These are phyloP conservation scores for Naganishia sp. DNA, from an alignment of 1,284 basidiomycete species.

Conservation along the genomic window DNA sequence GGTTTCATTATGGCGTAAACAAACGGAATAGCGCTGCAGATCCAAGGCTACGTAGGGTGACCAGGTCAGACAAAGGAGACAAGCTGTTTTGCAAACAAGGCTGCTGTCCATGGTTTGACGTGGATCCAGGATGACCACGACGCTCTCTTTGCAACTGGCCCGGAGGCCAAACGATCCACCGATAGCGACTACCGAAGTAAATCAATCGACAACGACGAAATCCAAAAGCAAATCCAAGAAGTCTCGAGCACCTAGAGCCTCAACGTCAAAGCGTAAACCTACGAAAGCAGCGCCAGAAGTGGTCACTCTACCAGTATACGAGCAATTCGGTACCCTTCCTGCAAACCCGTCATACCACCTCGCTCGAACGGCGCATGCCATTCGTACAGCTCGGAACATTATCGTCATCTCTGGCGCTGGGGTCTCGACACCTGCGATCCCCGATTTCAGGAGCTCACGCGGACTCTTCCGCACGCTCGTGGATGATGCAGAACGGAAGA, in stretches of 20 bases:
- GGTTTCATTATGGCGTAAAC: neutral
- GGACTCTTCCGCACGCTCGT: constrained; percentile 72
- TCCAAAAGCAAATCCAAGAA: neutral
- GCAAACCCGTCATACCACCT: constrained; percentile 30
- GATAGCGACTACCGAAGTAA: neutral
- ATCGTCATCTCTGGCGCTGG: constrained; percentile 89
- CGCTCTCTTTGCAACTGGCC: constrained; percentile 18
- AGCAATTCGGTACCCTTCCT: constrained; percentile 31
- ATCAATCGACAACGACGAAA: neutral
- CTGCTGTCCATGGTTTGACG: neutral
- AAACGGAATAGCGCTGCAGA: neutral
- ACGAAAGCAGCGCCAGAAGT: neutral
- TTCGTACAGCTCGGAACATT: constrained; percentile 75
- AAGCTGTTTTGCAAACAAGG: neutral
- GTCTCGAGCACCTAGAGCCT: neutral
- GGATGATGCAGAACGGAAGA: constrained; percentile 55
- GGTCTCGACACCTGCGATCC: constrained; percentile 86
- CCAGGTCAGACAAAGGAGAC: neutral
- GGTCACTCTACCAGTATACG: neutral
- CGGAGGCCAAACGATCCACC: neutral
- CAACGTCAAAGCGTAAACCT: constrained; percentile 6
- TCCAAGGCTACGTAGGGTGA: neutral
- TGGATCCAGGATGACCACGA: constrained; percentile 13
- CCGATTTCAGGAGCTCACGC: constrained; percentile 82
- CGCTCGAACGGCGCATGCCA: constrained; percentile 51